These are phyloP conservation scores for Termitomyces sp. DNA, from an alignment of 768 basidiomycete species.

Conservation along the genomic window DNA sequence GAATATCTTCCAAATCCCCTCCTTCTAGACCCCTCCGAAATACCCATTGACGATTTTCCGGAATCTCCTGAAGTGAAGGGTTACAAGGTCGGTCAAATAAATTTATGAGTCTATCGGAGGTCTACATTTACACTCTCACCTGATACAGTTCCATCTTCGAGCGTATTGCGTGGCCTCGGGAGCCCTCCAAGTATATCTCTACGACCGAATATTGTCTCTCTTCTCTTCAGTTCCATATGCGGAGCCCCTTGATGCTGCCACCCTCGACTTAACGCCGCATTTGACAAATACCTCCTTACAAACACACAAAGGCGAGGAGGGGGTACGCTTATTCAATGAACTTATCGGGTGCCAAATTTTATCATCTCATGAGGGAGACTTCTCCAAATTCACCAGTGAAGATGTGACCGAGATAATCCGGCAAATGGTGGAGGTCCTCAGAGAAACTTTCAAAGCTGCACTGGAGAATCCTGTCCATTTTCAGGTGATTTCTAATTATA, in stretches of 20 bases:
- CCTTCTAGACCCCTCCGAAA: constrained; percentile 67
- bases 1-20: constrained; percentile 83
- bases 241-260: constrained; percentile 36
- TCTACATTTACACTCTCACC: not conserved
- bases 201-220: constrained; percentile 79
- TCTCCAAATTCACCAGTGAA: constrained; percentile 27
- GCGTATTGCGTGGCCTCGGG: constrained; percentile 83
- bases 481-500: constrained; percentile 49
- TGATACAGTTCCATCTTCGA: constrained; percentile 84
- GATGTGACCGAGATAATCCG: constrained; percentile 48
- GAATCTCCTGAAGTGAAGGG: constrained; percentile 35
- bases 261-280: constrained; percentile 66
- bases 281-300: constrained; percentile 94
- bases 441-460: constrained; percentile 85
- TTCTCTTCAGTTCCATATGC: constrained; percentile 79
- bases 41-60: constrained; percentile 25
- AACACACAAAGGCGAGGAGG: constrained; percentile 58
- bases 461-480: constrained; percentile 81
- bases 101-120: not conserved
- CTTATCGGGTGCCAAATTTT: constrained; percentile 65
- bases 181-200: constrained; percentile 77
- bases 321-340: constrained; percentile 80
- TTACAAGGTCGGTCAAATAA: constrained; percentile 50
- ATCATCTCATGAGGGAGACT: constrained; percentile 19
- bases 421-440: constrained; percentile 64